Evolutionary conservation across 768 basidiomycete genomes (phyloP).

Genomic region (Phylloporus sp.): DNA sequence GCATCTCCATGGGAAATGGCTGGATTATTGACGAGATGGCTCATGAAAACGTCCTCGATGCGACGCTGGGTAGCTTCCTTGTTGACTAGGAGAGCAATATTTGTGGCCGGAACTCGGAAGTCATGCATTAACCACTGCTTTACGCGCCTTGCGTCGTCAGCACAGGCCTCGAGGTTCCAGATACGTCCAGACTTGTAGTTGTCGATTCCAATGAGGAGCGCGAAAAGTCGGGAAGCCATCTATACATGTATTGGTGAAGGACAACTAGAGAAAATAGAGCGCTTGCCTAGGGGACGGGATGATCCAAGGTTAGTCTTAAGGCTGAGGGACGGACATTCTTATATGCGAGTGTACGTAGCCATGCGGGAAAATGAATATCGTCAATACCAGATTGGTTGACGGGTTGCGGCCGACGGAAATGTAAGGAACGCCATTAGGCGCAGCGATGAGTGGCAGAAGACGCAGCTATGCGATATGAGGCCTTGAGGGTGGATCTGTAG

Average conservation of each 20-base stretch:
- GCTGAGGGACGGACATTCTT: constrained; percentile 5
- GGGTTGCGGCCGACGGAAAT: constrained; percentile 19
- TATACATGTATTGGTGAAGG: constrained; percentile 14
- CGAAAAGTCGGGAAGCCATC: constrained; percentile 53
- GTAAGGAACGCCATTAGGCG: constrained; percentile 10
- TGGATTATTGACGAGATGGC: constrained; percentile 60
- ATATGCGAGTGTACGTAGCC: constrained; percentile 16
- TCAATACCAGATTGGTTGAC: constrained; percentile 5
- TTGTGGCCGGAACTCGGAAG: constrained; percentile 54
- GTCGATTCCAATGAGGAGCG: constrained; percentile 67
- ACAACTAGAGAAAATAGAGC: not conserved
- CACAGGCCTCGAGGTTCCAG: constrained; percentile 65
- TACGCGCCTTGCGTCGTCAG: constrained; percentile 58
- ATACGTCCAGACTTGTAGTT: constrained; percentile 60
- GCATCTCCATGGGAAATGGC: constrained; percentile 59
- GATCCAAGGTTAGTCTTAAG: constrained; percentile 9
- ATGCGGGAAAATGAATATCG: constrained; percentile 1
- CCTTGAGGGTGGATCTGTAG: constrained; percentile 10
- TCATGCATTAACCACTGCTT: constrained; percentile 54
- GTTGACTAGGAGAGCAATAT: constrained; percentile 56
- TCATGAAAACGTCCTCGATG: constrained; percentile 59
- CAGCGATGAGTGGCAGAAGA: constrained; percentile 1
- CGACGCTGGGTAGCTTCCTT: constrained; percentile 55
- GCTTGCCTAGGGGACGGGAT: constrained; percentile 7
- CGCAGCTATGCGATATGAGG: not conserved